A percentile compares a stretch with the other conserved stretches of the same genome.
These are phyloP conservation scores for Hippophae tibetana DNA, from an alignment of 306 rosid species.

Conservation along the genomic window DNA sequence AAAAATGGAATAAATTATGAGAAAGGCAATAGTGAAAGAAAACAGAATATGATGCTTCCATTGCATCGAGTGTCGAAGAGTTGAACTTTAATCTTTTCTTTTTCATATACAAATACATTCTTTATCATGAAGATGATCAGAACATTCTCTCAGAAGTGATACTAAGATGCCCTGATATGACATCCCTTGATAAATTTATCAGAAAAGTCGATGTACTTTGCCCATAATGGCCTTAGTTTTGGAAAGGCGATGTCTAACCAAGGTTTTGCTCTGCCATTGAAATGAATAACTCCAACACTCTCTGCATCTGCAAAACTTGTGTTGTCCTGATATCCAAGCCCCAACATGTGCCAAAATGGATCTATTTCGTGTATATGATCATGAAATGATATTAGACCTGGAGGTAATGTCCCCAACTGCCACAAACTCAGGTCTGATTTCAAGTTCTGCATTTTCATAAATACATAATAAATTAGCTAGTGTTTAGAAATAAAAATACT, in stretches of 20 bases:
- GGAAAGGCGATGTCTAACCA: conserved; percentile 98
- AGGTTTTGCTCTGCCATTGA: conserved; percentile 96
- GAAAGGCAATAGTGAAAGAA: conserved; percentile 18
- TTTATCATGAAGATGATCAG: conserved; percentile 24
- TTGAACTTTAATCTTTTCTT: conserved; percentile 21
- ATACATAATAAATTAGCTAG: too few relatives aligned
- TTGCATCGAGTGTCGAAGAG: conserved; percentile 26
- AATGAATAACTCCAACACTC: conserved; percentile 88
- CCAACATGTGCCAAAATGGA: conserved; percentile 97
- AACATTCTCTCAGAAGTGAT: conserved; percentile 24
- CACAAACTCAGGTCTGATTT: conserved; percentile 92
- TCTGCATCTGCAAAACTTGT: conserved; percentile 61
- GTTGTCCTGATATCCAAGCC: conserved; percentile 91
- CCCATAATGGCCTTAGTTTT: conserved; percentile 64
- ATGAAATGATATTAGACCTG: conserved; percentile 95
- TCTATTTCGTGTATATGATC: conserved; percentile 75
- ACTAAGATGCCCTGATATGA: conserved; percentile 60
- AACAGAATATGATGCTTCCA: conserved; percentile 25
- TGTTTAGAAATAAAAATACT: too few relatives aligned
- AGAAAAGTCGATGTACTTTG: conserved; percentile 72
- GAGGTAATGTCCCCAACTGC: conserved; percentile 99
- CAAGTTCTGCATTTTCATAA: conserved; percentile 57
- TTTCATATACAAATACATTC: conserved; percentile 29
- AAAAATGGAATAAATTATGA: too few relatives aligned
- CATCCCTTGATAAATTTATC: conserved; percentile 91